Base-by-base conservation (phyloP, 331 rosid genomes). In the Rosa hybrid region DNA sequence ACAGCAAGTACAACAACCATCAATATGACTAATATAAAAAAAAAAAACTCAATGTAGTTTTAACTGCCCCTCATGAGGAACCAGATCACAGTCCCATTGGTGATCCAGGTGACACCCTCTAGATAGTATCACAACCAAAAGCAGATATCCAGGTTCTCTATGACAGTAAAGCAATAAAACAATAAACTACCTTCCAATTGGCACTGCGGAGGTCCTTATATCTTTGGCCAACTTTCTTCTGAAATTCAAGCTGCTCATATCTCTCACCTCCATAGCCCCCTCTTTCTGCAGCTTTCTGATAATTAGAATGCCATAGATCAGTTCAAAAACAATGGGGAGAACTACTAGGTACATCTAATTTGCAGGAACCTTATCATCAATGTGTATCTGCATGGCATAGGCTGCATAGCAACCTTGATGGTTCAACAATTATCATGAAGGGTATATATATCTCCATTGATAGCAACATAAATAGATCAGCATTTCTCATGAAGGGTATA, bases 231-330 rank as follows among this genome's bases (percentile, higher is more conserved):
- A 95, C 98, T 86, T 95, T 86, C 84, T 45, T 87, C 84, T 91
- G 95, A 86, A 91, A 89, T 74, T 87, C 91, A 51, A 93, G 90
- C 84, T 93, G 90, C 87, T 95, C 99, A 81, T 95, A 95, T 85
- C 97, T 88, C 90, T 95, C 99, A 84, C 80, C 88, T 77, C 99
- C 99, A 77, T 95, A 93, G 20, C 95, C 98, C 79, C 94, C 97
- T 88, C 99, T 90, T 78, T 93, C 93, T 2, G 96, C 84, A 68
- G 99, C 99, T 88, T 88, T 91, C 99, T 95, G 91, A 83, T 8
- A 75, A 50, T 38, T 14, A 42, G 17, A 54, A 56, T 21, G 48
- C 17, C 21, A 65, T 50, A 68, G 17, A 6, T 27, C 72, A 34
- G 39, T 64, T 67, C n/a, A 54, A 38, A 14, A 53, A 42, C 53